A percentile compares a stretch with the other conserved stretches of the same genome.
Conservation (phyloP, 164 flowering plant species). For the Saururus chinensis region DNA sequence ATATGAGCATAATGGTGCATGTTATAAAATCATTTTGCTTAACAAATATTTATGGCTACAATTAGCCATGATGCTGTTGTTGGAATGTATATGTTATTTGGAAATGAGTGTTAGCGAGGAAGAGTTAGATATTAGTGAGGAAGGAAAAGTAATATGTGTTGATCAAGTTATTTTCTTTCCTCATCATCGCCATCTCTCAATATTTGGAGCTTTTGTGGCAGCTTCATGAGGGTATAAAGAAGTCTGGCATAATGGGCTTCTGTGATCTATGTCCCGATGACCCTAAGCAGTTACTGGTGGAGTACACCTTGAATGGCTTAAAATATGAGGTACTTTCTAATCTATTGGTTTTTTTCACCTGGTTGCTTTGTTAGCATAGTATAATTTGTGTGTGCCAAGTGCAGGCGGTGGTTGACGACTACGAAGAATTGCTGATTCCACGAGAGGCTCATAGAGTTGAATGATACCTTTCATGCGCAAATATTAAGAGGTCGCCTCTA, state of each 20-base stretch:
- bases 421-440: constrained; percentile 44
- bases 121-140: background rate
- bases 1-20: background rate
- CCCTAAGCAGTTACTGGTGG: constrained; percentile 57
- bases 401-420: constrained; percentile 57
- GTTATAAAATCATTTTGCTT: background rate
- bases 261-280: constrained; percentile 95
- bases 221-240: constrained; percentile 93
- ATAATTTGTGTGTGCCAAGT: background rate
- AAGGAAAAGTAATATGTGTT: background rate
- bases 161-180: background rate
- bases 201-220: constrained; percentile 15
- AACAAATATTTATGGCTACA: too few species aligned
- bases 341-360: background rate
- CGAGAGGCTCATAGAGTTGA: constrained; percentile 31
- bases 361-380: background rate
- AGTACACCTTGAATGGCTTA: constrained; percentile 51
- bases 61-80: background rate
- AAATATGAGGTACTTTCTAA: constrained; percentile 40
- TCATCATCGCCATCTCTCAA: background rate
- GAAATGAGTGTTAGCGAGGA: too few species aligned
- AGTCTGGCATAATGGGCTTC: constrained; percentile 97
- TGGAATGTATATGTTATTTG: background rate
- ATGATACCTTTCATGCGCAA: background rate
- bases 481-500: constrained; percentile 11